These are phyloP conservation scores for Diplosphaera chodatii DNA, from an alignment of 139 green algal genomes.

Conservation along the genomic window DNA sequence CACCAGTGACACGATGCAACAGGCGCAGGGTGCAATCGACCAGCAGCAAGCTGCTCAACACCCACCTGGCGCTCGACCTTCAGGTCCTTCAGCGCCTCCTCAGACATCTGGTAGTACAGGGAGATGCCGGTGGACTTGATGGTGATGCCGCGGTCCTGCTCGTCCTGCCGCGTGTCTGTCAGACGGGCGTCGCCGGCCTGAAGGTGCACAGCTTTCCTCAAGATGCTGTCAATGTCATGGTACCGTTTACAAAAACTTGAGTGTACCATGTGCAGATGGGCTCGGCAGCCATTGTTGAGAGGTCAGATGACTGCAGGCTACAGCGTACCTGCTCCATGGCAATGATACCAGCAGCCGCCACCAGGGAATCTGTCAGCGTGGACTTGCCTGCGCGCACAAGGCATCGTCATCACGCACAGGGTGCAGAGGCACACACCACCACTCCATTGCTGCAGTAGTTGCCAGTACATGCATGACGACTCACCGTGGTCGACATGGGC, in stretches of 20 bases:
- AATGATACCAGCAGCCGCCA: slow-evolving; percentile 99
- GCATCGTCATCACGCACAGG: neutral
- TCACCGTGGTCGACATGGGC: slow-evolving; percentile 86
- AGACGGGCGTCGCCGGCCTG: slow-evolving; percentile 84
- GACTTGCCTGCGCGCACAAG: slow-evolving; percentile 73
- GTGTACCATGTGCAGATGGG: no score
- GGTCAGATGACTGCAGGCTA: no score
- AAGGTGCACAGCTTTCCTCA: neutral
- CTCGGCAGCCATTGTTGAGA: no score
- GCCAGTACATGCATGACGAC: no score
- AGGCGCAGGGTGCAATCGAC: neutral
- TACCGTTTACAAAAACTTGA: no score
- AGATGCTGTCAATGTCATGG: no score
- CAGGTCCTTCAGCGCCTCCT: slow-evolving; percentile 73
- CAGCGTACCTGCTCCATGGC: slow-evolving; percentile 76
- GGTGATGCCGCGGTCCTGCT: slow-evolving; percentile 98
- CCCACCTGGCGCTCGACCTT: slow-evolving; percentile 48
- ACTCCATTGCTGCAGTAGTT: no score
- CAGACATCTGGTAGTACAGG: slow-evolving; percentile 94
- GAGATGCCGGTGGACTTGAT: slow-evolving; percentile 99
- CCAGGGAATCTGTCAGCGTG: slow-evolving; percentile 95
- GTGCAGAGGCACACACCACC: no score
- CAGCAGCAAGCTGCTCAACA: neutral
- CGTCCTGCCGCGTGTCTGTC: slow-evolving; percentile 95
- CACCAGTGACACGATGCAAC: neutral